These are phyloP conservation scores for Backusella morwellensis DNA, from an alignment of 192 early-diverging fungal species.

Conservation along the genomic window DNA sequence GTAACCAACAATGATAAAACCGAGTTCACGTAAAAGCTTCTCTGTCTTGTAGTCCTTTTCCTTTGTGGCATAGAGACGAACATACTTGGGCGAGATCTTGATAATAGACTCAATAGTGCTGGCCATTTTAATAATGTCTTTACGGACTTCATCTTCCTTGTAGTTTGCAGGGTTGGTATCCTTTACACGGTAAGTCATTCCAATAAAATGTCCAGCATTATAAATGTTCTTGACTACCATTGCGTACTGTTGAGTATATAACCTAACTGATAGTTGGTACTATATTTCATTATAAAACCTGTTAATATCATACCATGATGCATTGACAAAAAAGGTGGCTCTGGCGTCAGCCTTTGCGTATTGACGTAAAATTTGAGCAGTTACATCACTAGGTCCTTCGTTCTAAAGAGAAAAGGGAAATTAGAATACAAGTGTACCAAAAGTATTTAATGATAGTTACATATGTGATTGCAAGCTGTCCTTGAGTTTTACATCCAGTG, in stretches of 20 bases:
- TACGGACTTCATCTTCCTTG: conserved; percentile 37
- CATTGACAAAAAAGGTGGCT: conserved; percentile 50
- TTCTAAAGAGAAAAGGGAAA: conserved; percentile 23
- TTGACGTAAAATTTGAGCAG: conserved; percentile 45
- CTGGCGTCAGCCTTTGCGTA: conserved; percentile 45
- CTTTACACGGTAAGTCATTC: conserved; percentile 52
- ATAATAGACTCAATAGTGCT: conserved; percentile 40
- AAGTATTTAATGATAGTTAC: conserved; percentile 16
- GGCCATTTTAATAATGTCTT: conserved; percentile 46
- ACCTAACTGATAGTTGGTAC: conserved; percentile 7
- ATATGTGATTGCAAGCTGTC: conserved; percentile 38
- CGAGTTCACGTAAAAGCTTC: conserved; percentile 37
- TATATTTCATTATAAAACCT: not conserved
- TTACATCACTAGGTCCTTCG: conserved; percentile 53
- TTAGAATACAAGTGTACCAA: conserved; percentile 7
- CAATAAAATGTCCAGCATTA: conserved; percentile 50
- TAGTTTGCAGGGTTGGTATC: conserved; percentile 41
- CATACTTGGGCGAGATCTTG: conserved; percentile 47
- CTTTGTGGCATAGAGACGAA: conserved; percentile 43
- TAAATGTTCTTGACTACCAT: conserved; percentile 48
- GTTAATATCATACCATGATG: conserved; percentile 37
- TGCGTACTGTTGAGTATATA: conserved; percentile 54
- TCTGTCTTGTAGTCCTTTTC: conserved; percentile 40
- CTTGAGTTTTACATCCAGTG: conserved; percentile 34
- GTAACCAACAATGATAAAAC: conserved; percentile 47